Base-by-base conservation (phyloP, 345 rosid species). In the Syzygium grande region DNA sequence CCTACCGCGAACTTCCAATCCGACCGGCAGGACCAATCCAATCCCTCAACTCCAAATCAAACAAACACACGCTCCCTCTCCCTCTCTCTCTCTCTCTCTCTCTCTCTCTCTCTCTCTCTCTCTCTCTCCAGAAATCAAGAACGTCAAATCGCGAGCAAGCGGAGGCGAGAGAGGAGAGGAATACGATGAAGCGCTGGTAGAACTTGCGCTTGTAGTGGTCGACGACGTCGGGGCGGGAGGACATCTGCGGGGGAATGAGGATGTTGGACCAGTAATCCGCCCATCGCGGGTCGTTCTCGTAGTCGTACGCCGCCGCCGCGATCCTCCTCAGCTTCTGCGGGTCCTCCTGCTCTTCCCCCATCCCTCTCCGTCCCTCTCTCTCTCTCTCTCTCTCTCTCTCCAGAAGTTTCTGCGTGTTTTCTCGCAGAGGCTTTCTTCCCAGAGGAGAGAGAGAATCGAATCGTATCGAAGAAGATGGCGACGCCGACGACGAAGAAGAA, bases 141-240 rank as follows among this genome's bases (percentile, higher is more conserved):
- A 43, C 46, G 46, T 43, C 46, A 43, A 43, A 43, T 43, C 43
- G 49, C 85, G 78, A 88, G 80, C 52, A 68, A 51, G 30, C 21
- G 43, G 46, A 17, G 59, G 51, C 84, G 30, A 27, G 25, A 8
- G 8, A 85, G 73, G 25, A 46, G 83, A 41, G 52, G 87, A 93
- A 86, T 84, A 98, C 99, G 89, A 94, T 91, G 91, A 53, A 96
- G 19, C 99, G 99, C 90, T 96, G 99, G 90, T 98, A 98, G 94
- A 96, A 98, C 91, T 98, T 98, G 95, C 93, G 96, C 93, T 96
- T 98, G 93, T 89, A 96, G 90, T 96, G 99, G 49, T 93, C 93
- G 87, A 95, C 85, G 87, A 98, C 99, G 85, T 95, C 99, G 63
- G 98, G 90, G 86, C 96, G 97, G 87, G 99, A 93, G 80, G 99